Conservation (phyloP, 495 filamentous ascomycete genomes). For the Penicillium maclennaniae region DNA sequence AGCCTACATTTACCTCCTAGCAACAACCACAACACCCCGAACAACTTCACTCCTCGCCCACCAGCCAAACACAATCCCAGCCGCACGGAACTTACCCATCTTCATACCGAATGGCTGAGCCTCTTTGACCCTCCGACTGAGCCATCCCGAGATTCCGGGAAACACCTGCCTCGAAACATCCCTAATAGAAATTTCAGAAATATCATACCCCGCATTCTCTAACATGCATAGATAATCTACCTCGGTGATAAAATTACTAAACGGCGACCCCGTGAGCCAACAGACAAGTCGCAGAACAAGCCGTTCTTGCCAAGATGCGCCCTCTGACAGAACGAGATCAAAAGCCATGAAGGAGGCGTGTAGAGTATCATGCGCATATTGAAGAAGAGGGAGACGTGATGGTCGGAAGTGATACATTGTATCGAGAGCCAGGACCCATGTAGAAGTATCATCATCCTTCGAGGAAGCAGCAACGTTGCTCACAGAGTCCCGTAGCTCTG, state of each 20-base stretch:
- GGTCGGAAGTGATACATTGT: conserved; percentile 50
- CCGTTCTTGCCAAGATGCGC: conserved; percentile 14
- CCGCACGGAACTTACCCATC: conserved; percentile 35
- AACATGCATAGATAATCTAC: conserved; percentile 56
- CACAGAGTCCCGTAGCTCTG: conserved; percentile 19
- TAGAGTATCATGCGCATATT: conserved; percentile 28
- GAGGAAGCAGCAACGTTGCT: neutral
- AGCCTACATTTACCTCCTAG: conserved; percentile 26
- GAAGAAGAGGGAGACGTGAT: conserved; percentile 37
- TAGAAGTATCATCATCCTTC: conserved; percentile 3
- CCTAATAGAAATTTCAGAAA: conserved; percentile 30
- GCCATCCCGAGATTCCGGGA: conserved; percentile 31
- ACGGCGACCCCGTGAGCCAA: conserved; percentile 29
- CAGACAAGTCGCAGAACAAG: conserved; percentile 34
- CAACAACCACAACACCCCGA: conserved; percentile 44
- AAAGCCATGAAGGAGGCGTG: conserved; percentile 45
- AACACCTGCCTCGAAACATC: conserved; percentile 47
- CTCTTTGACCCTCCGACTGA: conserved; percentile 28
- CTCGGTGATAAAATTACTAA: conserved; percentile 44
- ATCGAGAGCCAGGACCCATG: conserved; percentile 49
- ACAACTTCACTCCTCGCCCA: conserved; percentile 41
- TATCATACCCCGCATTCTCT: conserved; percentile 37
- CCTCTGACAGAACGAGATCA: conserved; percentile 29
- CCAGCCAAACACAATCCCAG: conserved; percentile 41
- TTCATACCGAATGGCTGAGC: conserved; percentile 32